A percentile compares a stretch with the other conserved stretches of the same genome.
phyloP scores from a whole-genome alignment of 306 rosid genomes.

The apple (Malus domestica) region ASM211411v1 NC_041800.1:1984501-1985000 shows the following conservation, averaged over 20 bases:
- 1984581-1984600: too few relatives aligned
- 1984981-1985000: conserved; percentile 1
- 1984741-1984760: neutral
- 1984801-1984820: neutral
- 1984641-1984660: too few relatives aligned
- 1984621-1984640: too few relatives aligned
- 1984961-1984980: conserved; percentile 4
- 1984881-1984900: neutral
- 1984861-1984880: neutral
- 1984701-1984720: neutral
- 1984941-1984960: neutral
- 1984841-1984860: neutral
- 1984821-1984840: conserved; percentile 14
- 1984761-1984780: neutral
- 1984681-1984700: too few relatives aligned
- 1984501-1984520: too few relatives aligned
- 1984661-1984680: too few relatives aligned
- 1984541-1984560: too few relatives aligned
- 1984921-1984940: conserved; percentile 39
- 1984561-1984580: too few relatives aligned
- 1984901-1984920: neutral
- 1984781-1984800: neutral
- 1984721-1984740: neutral
- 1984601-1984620: too few relatives aligned
- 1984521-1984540: too few relatives aligned